Conservation (phyloP, 164 flowering plant species). For the Piper longum region DNA sequence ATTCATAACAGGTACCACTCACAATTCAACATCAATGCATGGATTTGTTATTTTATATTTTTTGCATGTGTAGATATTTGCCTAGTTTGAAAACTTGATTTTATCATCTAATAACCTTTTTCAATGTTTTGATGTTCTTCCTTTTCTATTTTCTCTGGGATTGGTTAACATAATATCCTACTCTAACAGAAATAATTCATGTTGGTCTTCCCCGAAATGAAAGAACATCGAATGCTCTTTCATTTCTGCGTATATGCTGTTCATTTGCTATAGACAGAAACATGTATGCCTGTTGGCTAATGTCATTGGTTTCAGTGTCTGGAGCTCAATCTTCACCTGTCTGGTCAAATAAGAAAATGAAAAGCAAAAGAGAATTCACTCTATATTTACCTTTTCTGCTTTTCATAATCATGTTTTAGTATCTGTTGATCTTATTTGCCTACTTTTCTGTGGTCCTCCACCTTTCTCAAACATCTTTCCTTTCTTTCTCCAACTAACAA, state of each 20-base stretch:
- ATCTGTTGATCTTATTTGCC: not conserved
- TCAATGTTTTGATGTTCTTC: too few relatives aligned
- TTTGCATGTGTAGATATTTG: not conserved
- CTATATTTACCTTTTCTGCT: not conserved
- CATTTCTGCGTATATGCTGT: too few relatives aligned
- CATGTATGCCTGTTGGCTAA: not conserved
- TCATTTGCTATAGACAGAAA: not conserved
- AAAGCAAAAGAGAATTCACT: too few relatives aligned
- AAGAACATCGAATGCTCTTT: too few relatives aligned
- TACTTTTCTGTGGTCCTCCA: not conserved
- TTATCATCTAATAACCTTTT: too few relatives aligned
- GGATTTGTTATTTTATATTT: not conserved
- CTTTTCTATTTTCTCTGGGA: too few relatives aligned
- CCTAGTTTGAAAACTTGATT: not conserved
- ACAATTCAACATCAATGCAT: not conserved
- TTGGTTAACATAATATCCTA: too few relatives aligned
- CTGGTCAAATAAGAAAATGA: not conserved
- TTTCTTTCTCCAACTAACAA: too few relatives aligned
- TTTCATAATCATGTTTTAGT: not conserved
- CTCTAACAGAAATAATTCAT: too few relatives aligned
- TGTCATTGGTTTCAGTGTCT: not conserved
- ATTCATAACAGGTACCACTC: slow-evolving; percentile 54
- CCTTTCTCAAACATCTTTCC: not conserved
- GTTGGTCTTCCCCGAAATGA: too few relatives aligned
- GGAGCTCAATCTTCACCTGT: not conserved